A percentile compares a stretch with the other conserved stretches of the same genome.
Evolutionary conservation across 2,329 filamentous ascomycete species (phyloP).

Genomic region (Ophiognomonia clavigignenti-juglandacearum): DNA sequence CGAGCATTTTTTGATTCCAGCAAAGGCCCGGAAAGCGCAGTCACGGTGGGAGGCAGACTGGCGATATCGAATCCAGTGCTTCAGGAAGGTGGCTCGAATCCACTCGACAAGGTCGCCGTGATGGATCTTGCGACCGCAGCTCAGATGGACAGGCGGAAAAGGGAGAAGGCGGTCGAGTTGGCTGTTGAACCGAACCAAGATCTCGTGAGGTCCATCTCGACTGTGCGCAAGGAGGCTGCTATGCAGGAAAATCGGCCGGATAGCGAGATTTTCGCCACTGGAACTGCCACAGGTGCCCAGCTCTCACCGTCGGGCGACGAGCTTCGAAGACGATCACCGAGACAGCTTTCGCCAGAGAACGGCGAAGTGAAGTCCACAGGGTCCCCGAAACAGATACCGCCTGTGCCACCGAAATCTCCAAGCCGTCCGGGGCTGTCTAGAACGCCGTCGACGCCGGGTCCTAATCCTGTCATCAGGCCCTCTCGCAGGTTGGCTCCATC

Average conservation of each 20-base stretch:
- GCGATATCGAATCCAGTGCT: slow-evolving; percentile 48
- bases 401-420: slow-evolving; percentile 4
- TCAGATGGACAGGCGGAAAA: slow-evolving; percentile 39
- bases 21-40: slow-evolving; percentile 4
- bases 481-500: slow-evolving; percentile 25
- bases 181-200: slow-evolving; percentile 24
- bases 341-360: slow-evolving; percentile 23
- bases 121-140: slow-evolving; percentile 46
- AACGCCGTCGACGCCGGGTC: background rate
- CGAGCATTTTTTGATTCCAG: slow-evolving; percentile 3
- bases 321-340: slow-evolving; percentile 47
- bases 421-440: slow-evolving; percentile 6
- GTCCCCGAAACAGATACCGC: background rate
- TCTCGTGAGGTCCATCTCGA: slow-evolving; percentile 28
- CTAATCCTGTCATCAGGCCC: slow-evolving; percentile 23
- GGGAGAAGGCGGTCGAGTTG: slow-evolving; percentile 23
- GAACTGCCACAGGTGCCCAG: slow-evolving; percentile 41
- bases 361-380: background rate
- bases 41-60: slow-evolving; percentile 32
- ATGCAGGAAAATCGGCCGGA: slow-evolving; percentile 18
- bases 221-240: slow-evolving; percentile 34
- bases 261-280: slow-evolving; percentile 25
- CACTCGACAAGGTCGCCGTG: slow-evolving; percentile 41
- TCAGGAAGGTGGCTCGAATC: slow-evolving; percentile 32
- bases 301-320: slow-evolving; percentile 47